A percentile compares a stretch with the other conserved stretches of the same genome.
These are phyloP conservation scores for Yarrowia keelungensis DNA, from an alignment of 805 yeast species.

Conservation along the genomic window DNA sequence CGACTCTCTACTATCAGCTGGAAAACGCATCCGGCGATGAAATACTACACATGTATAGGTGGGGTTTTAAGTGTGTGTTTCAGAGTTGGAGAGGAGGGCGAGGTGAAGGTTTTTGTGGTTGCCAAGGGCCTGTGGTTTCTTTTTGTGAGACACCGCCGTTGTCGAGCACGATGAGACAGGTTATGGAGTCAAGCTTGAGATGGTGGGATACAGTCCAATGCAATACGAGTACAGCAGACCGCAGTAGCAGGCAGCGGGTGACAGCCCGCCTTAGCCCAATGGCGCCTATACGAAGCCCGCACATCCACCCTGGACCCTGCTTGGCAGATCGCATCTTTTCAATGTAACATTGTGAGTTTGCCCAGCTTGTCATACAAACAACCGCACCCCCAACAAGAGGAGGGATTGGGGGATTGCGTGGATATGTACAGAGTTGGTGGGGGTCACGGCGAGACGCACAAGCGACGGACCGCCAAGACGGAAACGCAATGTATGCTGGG, in stretches of 20 bases:
- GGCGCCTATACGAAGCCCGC: conserved; percentile 5
- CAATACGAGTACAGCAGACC: too few species aligned
- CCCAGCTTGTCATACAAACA: background rate
- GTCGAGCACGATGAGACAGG: conserved; percentile 17
- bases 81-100: conserved; percentile 5
- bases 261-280: too few species aligned
- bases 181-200: background rate
- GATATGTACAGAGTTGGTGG: conserved; percentile 12
- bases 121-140: conserved; percentile 4
- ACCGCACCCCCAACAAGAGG: conserved; percentile 3
- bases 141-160: conserved; percentile 23
- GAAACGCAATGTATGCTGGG: background rate
- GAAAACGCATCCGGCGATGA: conserved; percentile 19
- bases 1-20: too few species aligned
- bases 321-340: conserved; percentile 4
- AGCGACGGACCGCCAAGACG: conserved; percentile 21
- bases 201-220: too few species aligned
- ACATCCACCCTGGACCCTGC: conserved; percentile 27
- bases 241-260: too few species aligned
- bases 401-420: background rate
- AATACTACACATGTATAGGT: background rate
- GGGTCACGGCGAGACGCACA: conserved; percentile 2
- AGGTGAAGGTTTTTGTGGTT: conserved; percentile 13
- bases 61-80: conserved; percentile 1
- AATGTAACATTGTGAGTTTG: conserved; percentile 23